These are phyloP conservation scores for Pythium rishiriense DNA, from an alignment of 352 stramenopile species.

Conservation along the genomic window DNA sequence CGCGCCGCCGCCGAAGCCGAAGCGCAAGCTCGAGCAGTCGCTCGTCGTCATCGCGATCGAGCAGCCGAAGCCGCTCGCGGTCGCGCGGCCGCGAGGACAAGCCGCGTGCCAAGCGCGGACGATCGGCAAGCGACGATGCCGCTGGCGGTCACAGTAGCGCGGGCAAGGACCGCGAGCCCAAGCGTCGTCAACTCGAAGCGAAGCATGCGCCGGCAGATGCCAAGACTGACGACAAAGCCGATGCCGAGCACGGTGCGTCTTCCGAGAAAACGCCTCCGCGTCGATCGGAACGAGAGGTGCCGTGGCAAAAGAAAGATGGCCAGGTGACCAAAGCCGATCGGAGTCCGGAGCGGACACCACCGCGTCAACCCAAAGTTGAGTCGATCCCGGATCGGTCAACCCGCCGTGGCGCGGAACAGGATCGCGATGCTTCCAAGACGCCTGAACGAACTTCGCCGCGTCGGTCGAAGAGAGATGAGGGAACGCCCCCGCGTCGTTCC, in stretches of 20 bases:
- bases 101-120: slow-evolving; percentile 9
- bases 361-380: slow-evolving; percentile 9
- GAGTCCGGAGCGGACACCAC: slow-evolving; percentile 1
- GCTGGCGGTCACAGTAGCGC: background rate
- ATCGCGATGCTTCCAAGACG: background rate
- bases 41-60: slow-evolving; percentile 4
- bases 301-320: background rate
- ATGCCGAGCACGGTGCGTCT: background rate
- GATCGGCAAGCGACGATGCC: slow-evolving; percentile 8
- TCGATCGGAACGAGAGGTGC: background rate
- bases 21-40: slow-evolving; percentile 11
- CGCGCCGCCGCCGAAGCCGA: slow-evolving; percentile 4
- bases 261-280: slow-evolving; percentile 17
- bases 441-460: slow-evolving; percentile 1
- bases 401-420: background rate
- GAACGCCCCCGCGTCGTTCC: no score
- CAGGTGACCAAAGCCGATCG: background rate
- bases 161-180: background rate
- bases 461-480: no score
- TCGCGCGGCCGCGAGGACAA: slow-evolving; percentile 9
- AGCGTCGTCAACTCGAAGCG: slow-evolving; percentile 10
- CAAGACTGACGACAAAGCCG: background rate
- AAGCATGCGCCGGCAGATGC: slow-evolving; percentile 1
- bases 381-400: slow-evolving; percentile 4
- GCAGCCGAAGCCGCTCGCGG: slow-evolving; percentile 5